Base-by-base conservation (phyloP, 2,329 filamentous ascomycete species). In the Microdochium bolleyi region DNA sequence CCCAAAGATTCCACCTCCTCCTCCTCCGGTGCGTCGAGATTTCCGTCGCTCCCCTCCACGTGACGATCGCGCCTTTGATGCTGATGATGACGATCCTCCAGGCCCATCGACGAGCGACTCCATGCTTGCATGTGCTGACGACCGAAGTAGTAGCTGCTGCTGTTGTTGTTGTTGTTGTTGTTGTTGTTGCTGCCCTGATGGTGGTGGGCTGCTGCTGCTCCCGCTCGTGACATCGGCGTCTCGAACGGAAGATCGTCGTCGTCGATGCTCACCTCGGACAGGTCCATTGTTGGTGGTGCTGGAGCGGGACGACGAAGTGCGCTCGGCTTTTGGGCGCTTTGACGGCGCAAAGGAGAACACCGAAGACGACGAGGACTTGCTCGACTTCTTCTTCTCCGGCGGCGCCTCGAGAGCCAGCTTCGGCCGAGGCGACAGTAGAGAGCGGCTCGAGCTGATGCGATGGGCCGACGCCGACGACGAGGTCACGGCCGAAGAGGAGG, bases 241-340 rank as follows among this genome's bases (percentile, higher is more conserved):
- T 58, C 59, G 62, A 61, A 65, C 55, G 76, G 77, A 75, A 76
- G 77, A 46, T 46, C 41, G 41, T 46, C 78, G 71, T 72, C 78
- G 71, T 72, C 75, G 63, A 79, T 71, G 55, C 76, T 80, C 61
- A 64, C 76, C 73, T 79, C 78, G 64, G 75, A 63, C 55, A 46
- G 41, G 19, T 46, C 41, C 60, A 60, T 50, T 62, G 57, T 21
- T 52, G 32, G 27, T 50, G 27, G 14, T 52, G 41, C 48, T 49
- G 44, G 24, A 19, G 14, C 48, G 48, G 24, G 41, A 46, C 13
- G 41, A 46, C 41, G 41, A 46, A 3, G 41, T 46, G 19, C 41
- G 41, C 19, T 19, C 41, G 41, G 41, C n/a, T 7, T 19, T 10
- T 3, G 41, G 41, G n/a, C 41, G 41, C 21, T 46, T 46, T 10